Evolutionary conservation across 108 stramenopile species (phyloP).

Genomic region (Discostella stelligeroides): DNA sequence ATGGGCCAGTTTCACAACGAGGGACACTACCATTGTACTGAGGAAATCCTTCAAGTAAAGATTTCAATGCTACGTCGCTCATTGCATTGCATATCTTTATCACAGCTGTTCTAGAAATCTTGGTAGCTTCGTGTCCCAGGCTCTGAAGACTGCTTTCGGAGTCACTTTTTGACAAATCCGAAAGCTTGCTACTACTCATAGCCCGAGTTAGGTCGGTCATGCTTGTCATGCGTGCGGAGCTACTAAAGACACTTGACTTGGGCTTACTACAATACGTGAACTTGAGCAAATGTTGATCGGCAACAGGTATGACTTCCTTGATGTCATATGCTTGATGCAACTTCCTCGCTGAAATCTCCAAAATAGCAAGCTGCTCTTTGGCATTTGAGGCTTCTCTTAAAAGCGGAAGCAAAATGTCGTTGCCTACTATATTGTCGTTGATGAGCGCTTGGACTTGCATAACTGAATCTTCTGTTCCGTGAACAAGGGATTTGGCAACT

Average conservation of each 20-base stretch:
- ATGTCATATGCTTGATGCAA: constrained; percentile 84
- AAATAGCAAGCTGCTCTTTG: constrained; percentile 61
- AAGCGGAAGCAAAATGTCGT: constrained; percentile 86
- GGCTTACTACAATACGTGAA: constrained; percentile 77
- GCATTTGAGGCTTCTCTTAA: constrained; percentile 55
- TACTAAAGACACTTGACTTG: constrained; percentile 71
- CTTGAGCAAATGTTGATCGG: constrained; percentile 59
- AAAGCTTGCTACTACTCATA: constrained; percentile 65
- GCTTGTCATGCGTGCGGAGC: constrained; percentile 71
- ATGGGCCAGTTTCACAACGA: constrained; percentile 52
- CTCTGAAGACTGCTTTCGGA: constrained; percentile 58
- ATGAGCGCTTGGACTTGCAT: constrained; percentile 70
- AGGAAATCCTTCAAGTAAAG: constrained; percentile 64
- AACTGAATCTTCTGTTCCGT: constrained; percentile 29
- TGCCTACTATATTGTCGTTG: constrained; percentile 77
- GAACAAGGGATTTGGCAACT: constrained; percentile 57
- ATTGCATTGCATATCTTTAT: constrained; percentile 60
- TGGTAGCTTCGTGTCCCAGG: constrained; percentile 56
- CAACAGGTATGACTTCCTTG: constrained; percentile 58
- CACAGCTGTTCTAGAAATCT: constrained; percentile 62
- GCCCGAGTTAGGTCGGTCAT: constrained; percentile 84
- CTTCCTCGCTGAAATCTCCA: constrained; percentile 87
- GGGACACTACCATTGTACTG: constrained; percentile 47
- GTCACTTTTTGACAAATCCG: constrained; percentile 64
- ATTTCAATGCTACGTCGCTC: constrained; percentile 51